Percentiles rank a stretch among this genome's conserved stretches.
Conservation (phyloP, 352 stramenopile genomes). For the Globisporangium abappressorium region DNA sequence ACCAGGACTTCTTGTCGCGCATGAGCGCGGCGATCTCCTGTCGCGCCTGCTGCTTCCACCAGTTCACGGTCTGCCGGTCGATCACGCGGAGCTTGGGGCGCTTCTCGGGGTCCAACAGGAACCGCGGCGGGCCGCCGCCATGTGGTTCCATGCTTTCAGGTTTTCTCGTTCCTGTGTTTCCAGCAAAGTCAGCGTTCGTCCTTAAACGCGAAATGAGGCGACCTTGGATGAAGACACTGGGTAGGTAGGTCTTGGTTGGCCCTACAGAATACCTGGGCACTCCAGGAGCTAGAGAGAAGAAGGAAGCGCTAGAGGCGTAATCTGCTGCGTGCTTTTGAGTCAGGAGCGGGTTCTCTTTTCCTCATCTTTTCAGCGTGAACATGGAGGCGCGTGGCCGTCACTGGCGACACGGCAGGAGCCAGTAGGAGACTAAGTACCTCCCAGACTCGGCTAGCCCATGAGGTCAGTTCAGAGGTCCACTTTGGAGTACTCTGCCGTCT, state of each 20-base stretch:
- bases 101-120: background rate
- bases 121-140: background rate
- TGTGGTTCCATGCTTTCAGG: background rate
- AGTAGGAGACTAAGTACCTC: too few relatives aligned
- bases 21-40: conserved; percentile 30
- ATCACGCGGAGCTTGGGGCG: background rate
- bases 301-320: background rate
- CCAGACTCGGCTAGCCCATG: background rate
- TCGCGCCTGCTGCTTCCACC: conserved; percentile 3
- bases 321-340: background rate
- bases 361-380: background rate
- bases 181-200: background rate
- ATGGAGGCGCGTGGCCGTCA: background rate
- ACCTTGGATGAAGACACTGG: background rate
- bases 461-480: background rate
- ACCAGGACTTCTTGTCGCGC: conserved; percentile 36
- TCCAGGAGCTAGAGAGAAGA: background rate
- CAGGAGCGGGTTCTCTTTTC: background rate
- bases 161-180: background rate
- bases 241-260: background rate
- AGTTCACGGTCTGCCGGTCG: background rate
- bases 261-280: background rate
- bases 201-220: background rate
- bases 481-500: background rate
- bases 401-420: background rate